Conservation (phyloP, 441 rosid genomes). For the Euphorbia corollata region DNA sequence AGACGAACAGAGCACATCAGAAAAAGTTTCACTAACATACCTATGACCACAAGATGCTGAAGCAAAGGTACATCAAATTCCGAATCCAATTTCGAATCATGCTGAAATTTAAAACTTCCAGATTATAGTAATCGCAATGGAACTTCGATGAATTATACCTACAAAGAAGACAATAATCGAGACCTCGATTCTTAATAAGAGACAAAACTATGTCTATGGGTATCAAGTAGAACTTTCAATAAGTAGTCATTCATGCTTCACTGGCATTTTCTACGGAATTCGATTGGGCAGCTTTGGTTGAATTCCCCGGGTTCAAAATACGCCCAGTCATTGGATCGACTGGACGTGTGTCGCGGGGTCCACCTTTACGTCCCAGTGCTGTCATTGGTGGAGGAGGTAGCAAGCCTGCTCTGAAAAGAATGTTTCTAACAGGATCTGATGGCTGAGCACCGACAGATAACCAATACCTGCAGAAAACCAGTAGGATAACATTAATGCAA, state of each 20-base stretch:
- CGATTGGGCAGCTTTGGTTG: constrained; percentile 22
- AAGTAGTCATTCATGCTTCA: constrained; percentile 15
- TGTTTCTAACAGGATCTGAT: constrained; percentile 71
- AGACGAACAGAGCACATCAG: no score
- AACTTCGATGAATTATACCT: neutral
- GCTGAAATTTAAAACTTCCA: neutral
- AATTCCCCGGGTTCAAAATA: constrained; percentile 33
- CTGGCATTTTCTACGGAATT: constrained; percentile 2
- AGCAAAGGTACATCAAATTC: neutral
- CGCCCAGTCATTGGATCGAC: constrained; percentile 78
- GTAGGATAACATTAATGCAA: neutral
- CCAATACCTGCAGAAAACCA: constrained; percentile 57
- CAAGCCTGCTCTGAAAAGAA: constrained; percentile 78
- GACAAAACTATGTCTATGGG: neutral
- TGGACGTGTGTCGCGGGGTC: constrained; percentile 62
- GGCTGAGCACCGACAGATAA: constrained; percentile 92
- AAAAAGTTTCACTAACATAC: no score
- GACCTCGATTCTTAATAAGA: neutral
- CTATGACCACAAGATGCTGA: neutral
- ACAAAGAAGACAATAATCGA: neutral
- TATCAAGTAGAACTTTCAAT: constrained; percentile 8
- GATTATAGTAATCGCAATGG: neutral
- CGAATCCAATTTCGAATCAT: neutral
- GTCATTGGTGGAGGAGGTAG: constrained; percentile 83
- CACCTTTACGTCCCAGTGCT: constrained; percentile 81